A percentile compares a stretch with the other conserved stretches of the same genome.
phyloP scores from a whole-genome alignment of 768 basidiomycete genomes.

The Lactifluus volemus region DNA sequence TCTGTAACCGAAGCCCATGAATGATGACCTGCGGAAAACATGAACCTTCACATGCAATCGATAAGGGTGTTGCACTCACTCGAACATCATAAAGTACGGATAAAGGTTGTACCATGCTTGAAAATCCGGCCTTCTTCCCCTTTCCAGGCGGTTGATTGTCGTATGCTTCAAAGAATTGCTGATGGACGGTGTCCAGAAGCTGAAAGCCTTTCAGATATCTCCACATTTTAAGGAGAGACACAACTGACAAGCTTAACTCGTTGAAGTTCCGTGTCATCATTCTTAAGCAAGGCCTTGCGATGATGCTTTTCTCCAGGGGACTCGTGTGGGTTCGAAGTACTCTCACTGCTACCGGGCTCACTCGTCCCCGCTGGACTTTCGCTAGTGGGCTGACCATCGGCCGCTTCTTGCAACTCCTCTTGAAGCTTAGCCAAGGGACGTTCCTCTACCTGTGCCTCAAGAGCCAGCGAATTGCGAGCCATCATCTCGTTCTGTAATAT shows the following conservation, averaged over 20 bases:
- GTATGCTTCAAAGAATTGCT: conserved; percentile 63
- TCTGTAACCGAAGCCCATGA: conserved; percentile 63
- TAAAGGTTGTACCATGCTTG: conserved; percentile 24
- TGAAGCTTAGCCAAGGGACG: conserved; percentile 85
- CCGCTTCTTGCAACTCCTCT: conserved; percentile 56
- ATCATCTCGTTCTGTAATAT: conserved; percentile 47
- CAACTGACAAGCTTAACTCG: conserved; percentile 62
- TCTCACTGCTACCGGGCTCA: not conserved
- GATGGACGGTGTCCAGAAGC: conserved; percentile 79
- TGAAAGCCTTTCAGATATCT: conserved; percentile 26
- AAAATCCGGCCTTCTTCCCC: conserved; percentile 25
- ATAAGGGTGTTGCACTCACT: conserved; percentile 35
- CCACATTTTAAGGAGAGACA: not conserved
- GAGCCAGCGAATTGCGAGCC: conserved; percentile 59
- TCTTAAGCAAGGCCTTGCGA: conserved; percentile 74
- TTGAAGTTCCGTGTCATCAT: conserved; percentile 75
- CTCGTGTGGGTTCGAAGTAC: conserved; percentile 3
- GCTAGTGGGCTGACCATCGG: conserved; percentile 15
- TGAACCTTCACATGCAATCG: not conserved
- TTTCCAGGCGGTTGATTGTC: conserved; percentile 32
- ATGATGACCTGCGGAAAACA: conserved; percentile 61
- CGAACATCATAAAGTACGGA: conserved; percentile 58
- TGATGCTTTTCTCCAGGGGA: conserved; percentile 35
- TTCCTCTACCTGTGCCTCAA: conserved; percentile 80
- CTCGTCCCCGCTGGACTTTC: not conserved